Conservation (phyloP, 2,329 filamentous ascomycete species). For the Colletotrichum truncatum region DNA sequence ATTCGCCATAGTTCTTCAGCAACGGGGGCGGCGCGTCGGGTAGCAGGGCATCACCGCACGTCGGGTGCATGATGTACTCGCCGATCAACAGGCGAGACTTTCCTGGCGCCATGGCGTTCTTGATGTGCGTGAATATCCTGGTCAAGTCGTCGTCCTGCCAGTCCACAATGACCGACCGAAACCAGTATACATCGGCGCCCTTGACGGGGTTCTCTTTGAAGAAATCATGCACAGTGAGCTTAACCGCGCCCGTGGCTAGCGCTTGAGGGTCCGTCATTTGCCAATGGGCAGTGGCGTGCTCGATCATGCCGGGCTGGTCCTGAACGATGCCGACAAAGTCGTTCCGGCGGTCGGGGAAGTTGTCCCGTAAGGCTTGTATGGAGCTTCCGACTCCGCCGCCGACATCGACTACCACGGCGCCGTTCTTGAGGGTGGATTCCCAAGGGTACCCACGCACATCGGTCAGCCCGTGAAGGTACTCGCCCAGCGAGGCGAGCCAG, state of each 20-base stretch:
- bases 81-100: slow-evolving; percentile 24
- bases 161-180: slow-evolving; percentile 22
- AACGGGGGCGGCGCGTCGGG: slow-evolving; percentile 13
- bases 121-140: slow-evolving; percentile 21
- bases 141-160: slow-evolving; percentile 18
- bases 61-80: slow-evolving; percentile 24
- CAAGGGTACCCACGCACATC: slow-evolving; percentile 22
- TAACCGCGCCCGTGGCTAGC: slow-evolving; percentile 35
- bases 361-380: slow-evolving; percentile 10
- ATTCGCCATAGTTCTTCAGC: slow-evolving; percentile 14
- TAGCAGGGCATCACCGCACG: slow-evolving; percentile 15
- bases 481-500: slow-evolving; percentile 9
- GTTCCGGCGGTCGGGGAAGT: neutral
- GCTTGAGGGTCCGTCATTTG: slow-evolving; percentile 15
- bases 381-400: slow-evolving; percentile 24
- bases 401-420: slow-evolving; percentile 18
- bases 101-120: slow-evolving; percentile 10
- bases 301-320: slow-evolving; percentile 24
- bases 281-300: slow-evolving; percentile 15
- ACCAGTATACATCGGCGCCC: slow-evolving; percentile 53
- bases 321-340: slow-evolving; percentile 20
- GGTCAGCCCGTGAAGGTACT: slow-evolving; percentile 18
- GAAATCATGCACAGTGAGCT: slow-evolving; percentile 63
- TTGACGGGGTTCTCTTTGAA: slow-evolving; percentile 63
- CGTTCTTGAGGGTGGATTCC: slow-evolving; percentile 5